Percentiles rank a stretch among this genome's conserved stretches.
Evolutionary conservation across 768 basidiomycete species (phyloP).

Genomic region (Collybiopsis confluens): DNA sequence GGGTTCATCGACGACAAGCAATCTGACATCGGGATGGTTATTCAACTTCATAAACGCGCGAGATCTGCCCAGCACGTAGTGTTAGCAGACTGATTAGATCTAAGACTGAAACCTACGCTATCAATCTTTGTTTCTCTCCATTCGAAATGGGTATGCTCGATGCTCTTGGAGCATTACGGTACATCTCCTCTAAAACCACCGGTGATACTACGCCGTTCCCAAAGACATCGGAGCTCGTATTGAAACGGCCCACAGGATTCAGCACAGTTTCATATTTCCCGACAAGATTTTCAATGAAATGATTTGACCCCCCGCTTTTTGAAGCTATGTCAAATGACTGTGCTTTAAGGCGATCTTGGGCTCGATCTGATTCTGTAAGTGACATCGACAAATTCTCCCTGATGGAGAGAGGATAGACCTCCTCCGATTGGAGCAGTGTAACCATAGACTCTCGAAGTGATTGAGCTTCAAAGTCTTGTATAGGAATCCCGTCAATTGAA

Average conservation of each 20-base stretch:
- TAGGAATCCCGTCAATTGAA: slow-evolving; percentile 37
- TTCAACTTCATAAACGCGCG: neutral
- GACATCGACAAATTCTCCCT: slow-evolving; percentile 26
- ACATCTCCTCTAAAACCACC: neutral
- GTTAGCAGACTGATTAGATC: neutral
- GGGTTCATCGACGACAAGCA: neutral
- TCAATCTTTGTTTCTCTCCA: neutral
- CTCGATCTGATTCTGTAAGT: neutral
- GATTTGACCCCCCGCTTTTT: neutral
- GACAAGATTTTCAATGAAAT: neutral
- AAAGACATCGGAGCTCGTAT: neutral
- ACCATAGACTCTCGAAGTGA: slow-evolving; percentile 42
- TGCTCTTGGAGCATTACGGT: neutral
- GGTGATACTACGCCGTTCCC: neutral
- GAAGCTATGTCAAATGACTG: neutral
- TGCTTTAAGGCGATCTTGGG: neutral
- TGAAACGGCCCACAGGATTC: neutral
- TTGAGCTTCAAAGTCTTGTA: slow-evolving; percentile 29
- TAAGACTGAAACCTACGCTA: neutral
- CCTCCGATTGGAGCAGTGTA: slow-evolving; percentile 46
- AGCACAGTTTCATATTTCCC: neutral
- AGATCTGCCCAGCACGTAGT: neutral
- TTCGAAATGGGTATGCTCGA: too few species aligned
- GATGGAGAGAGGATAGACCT: slow-evolving; percentile 44
- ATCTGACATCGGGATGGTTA: neutral